Percentiles rank a stretch among this genome's conserved stretches.
Evolutionary conservation across 805 yeast genomes (phyloP).

Genomic region (Candida glaebosa): DNA sequence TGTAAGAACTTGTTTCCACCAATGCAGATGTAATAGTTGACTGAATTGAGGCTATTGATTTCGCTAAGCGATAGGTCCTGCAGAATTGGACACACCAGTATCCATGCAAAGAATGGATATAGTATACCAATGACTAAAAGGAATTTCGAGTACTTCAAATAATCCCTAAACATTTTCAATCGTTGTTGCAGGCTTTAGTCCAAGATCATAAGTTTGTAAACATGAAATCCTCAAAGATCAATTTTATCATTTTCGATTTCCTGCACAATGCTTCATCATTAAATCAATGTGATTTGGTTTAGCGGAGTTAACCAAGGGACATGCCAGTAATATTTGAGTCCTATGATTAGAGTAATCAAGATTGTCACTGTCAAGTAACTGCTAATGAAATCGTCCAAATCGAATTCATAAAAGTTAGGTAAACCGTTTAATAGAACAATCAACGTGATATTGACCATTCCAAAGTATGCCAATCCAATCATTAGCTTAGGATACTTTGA

Average conservation of each 20-base stretch:
- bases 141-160: not conserved
- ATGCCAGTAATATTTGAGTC: slow-evolving; percentile 6
- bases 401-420: slow-evolving; percentile 14
- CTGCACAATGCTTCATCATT: slow-evolving; percentile 1
- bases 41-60: slow-evolving; percentile 5
- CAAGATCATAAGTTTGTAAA: not conserved
- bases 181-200: not conserved
- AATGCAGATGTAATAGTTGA: slow-evolving; percentile 10
- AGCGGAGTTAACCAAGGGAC: slow-evolving; percentile 7
- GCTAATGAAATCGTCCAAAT: slow-evolving; percentile 11
- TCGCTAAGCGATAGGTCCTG: not conserved
- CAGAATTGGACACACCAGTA: slow-evolving; percentile 10
- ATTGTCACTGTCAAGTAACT: slow-evolving; percentile 8
- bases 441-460: slow-evolving; percentile 13
- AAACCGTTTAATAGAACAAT: slow-evolving; percentile 16
- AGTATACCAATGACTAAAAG: not conserved
- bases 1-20: slow-evolving; percentile 4
- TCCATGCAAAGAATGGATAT: slow-evolving; percentile 9
- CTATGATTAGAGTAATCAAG: not conserved
- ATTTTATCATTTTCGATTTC: not conserved
- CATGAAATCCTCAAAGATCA: slow-evolving; percentile 1
- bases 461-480: slow-evolving; percentile 9
- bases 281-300: not conserved
- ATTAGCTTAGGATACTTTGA: slow-evolving; percentile 3
- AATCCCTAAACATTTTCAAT: not conserved